These are phyloP conservation scores for Hysterium pulicare DNA, from an alignment of 2,329 filamentous ascomycete species.

Conservation along the genomic window DNA sequence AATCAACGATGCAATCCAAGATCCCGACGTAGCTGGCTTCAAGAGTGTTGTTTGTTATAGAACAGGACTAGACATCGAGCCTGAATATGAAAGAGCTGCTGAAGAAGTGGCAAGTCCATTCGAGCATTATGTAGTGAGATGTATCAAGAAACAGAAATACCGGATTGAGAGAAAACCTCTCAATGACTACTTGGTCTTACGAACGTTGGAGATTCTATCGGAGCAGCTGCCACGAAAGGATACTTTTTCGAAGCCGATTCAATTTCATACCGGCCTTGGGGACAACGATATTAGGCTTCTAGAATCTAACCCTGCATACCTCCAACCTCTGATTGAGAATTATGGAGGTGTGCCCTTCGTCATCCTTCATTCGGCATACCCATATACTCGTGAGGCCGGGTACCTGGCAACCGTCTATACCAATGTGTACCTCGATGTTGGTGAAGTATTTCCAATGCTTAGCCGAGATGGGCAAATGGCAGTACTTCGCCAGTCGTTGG, in stretches of 20 bases:
- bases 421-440: constrained; percentile 80
- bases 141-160: constrained; percentile 39
- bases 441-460: constrained; percentile 76
- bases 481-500: constrained; percentile 68
- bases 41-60: constrained; percentile 82
- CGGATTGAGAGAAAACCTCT: constrained; percentile 62
- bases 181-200: constrained; percentile 67
- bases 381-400: constrained; percentile 72
- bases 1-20: constrained; percentile 57
- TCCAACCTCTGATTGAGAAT: constrained; percentile 69
- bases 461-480: constrained; percentile 72
- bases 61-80: constrained; percentile 61
- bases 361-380: constrained; percentile 76
- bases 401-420: constrained; percentile 74
- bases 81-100: constrained; percentile 40
- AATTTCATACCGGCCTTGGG: constrained; percentile 80
- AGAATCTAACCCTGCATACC: constrained; percentile 68
- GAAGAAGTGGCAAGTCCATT: constrained; percentile 36
- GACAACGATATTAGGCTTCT: constrained; percentile 73
- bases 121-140: constrained; percentile 39
- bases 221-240: constrained; percentile 32
- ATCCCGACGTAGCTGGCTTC: constrained; percentile 71
- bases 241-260: constrained; percentile 64
- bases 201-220: constrained; percentile 58
- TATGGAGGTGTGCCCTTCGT: constrained; percentile 72